These are phyloP conservation scores for Fusarium praegraminearum DNA, from an alignment of 2,329 filamentous ascomycete species.

Conservation along the genomic window DNA sequence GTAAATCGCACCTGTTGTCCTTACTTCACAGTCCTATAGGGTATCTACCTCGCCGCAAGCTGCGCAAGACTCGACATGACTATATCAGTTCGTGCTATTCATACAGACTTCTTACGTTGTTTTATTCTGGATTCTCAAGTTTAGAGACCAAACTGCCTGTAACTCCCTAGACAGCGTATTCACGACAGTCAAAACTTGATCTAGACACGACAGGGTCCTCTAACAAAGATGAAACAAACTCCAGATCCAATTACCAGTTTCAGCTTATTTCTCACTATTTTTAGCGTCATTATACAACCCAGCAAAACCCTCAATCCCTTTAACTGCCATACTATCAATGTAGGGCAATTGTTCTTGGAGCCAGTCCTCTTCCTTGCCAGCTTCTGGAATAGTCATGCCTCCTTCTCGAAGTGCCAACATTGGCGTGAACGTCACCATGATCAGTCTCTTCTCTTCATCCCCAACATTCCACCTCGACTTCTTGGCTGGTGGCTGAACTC, in stretches of 20 bases:
- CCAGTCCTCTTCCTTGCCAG: slow-evolving; percentile 35
- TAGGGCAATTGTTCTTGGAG: slow-evolving; percentile 23
- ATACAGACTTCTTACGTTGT: too few relatives aligned
- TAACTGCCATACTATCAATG: slow-evolving; percentile 27
- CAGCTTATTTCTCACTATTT: neutral
- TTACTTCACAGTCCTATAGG: too few relatives aligned
- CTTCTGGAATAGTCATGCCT: slow-evolving; percentile 35
- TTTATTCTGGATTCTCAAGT: too few relatives aligned
- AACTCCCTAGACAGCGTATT: too few relatives aligned
- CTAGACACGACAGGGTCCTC: too few relatives aligned
- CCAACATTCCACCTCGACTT: slow-evolving; percentile 4
- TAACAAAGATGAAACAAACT: neutral
- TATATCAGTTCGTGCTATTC: too few relatives aligned
- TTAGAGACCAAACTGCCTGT: too few relatives aligned
- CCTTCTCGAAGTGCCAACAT: slow-evolving; percentile 37
- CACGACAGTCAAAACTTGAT: too few relatives aligned
- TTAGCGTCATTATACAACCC: slow-evolving; percentile 10
- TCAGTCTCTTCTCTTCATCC: slow-evolving; percentile 17
- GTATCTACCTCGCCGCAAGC: too few relatives aligned
- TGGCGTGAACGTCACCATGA: slow-evolving; percentile 32
- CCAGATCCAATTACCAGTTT: neutral
- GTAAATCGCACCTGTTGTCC: neutral
- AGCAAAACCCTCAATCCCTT: slow-evolving; percentile 23
- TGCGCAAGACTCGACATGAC: too few relatives aligned
- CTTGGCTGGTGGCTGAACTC: neutral